Percentiles rank a stretch among this genome's conserved stretches.
Conservation (phyloP, 192 early-diverging fungal species). For the Rhizoclosmatium globosum region DNA sequence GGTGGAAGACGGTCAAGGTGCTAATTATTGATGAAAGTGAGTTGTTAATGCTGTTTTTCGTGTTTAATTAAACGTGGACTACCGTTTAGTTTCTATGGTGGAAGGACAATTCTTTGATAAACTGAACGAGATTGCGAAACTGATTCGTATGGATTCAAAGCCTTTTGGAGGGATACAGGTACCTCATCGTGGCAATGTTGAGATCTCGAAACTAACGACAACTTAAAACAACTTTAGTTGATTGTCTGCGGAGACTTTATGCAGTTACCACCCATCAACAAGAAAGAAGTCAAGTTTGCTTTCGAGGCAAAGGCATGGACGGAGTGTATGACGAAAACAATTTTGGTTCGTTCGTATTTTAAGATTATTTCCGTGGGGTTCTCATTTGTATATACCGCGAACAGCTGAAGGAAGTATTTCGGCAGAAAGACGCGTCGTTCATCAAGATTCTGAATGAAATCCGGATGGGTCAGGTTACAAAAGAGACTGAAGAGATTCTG, state of each 20-base stretch:
- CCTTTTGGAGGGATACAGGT: slow-evolving; percentile 65
- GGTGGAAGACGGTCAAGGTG: slow-evolving; percentile 24
- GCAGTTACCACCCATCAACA: slow-evolving; percentile 56
- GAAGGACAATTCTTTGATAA: slow-evolving; percentile 58
- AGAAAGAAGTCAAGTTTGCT: slow-evolving; percentile 29
- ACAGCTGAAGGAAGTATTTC: slow-evolving; percentile 79
- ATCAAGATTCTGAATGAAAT: slow-evolving; percentile 88
- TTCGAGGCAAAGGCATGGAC: slow-evolving; percentile 57
- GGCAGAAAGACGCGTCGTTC: slow-evolving; percentile 85
- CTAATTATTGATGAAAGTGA: slow-evolving; percentile 13
- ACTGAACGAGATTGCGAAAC: slow-evolving; percentile 48
- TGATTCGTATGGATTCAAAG: slow-evolving; percentile 7
- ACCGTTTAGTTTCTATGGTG: slow-evolving; percentile 55
- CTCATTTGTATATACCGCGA: neutral
- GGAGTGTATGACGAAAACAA: slow-evolving; percentile 31
- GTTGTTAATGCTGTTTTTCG: neutral
- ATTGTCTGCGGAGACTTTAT: slow-evolving; percentile 62
- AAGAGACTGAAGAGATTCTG: slow-evolving; percentile 61
- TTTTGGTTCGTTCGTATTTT: slow-evolving; percentile 35
- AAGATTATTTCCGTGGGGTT: neutral
- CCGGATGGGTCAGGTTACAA: slow-evolving; percentile 75
- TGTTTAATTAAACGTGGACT: neutral
- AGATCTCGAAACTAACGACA: neutral
- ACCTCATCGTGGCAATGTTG: neutral
- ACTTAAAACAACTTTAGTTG: slow-evolving; percentile 15